These are phyloP conservation scores for Verticillium zaregamsianum DNA, from an alignment of 2,329 filamentous ascomycete species.

Conservation along the genomic window DNA sequence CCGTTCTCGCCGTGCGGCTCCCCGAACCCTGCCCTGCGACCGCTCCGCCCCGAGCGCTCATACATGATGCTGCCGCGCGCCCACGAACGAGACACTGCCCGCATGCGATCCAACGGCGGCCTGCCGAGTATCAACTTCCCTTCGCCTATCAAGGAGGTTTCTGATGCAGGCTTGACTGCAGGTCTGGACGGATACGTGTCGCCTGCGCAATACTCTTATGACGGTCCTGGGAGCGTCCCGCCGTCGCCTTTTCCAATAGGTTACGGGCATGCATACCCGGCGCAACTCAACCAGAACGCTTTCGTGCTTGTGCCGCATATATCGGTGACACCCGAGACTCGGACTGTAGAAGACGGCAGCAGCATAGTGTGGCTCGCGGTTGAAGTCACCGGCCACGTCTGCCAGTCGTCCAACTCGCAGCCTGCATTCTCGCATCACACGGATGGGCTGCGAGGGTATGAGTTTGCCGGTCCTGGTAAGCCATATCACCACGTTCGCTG, in stretches of 20 bases:
- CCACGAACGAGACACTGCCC: background rate
- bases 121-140: background rate
- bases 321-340: slow-evolving; percentile 36
- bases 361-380: slow-evolving; percentile 44
- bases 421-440: background rate
- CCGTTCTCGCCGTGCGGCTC: background rate
- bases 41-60: slow-evolving; percentile 1
- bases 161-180: background rate
- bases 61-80: background rate
- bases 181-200: background rate
- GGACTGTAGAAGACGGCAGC: slow-evolving; percentile 25
- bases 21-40: background rate
- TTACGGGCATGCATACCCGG: background rate
- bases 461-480: background rate
- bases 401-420: slow-evolving; percentile 8
- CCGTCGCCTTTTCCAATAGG: background rate
- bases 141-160: background rate
- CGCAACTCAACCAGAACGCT: background rate
- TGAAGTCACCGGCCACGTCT: slow-evolving; percentile 39
- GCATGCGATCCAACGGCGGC: background rate
- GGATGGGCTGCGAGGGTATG: background rate
- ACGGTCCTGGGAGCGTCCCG: background rate
- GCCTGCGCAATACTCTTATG: background rate
- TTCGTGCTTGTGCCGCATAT: slow-evolving; percentile 37
- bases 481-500: background rate